Conservation (phyloP, 805 yeast species). For the Cyberlindnera mycetangii region DNA sequence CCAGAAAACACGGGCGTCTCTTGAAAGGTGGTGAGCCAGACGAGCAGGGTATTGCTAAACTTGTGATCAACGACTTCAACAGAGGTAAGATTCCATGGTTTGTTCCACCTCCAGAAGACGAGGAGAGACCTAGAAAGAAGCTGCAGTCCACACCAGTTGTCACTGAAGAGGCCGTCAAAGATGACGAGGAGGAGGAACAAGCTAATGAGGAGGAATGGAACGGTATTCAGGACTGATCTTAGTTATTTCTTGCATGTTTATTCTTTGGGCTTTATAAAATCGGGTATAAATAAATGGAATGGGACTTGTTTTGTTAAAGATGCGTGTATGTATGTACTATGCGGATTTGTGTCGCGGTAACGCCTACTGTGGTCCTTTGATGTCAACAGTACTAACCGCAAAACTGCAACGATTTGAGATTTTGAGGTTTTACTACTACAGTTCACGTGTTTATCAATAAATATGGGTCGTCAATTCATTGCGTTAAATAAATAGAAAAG, state of each 20-base stretch:
- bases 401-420: no score
- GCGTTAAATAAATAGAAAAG: slow-evolving; percentile 13
- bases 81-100: slow-evolving; percentile 99
- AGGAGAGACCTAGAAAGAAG: slow-evolving; percentile 36
- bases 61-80: slow-evolving; percentile 88
- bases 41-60: slow-evolving; percentile 88
- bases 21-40: slow-evolving; percentile 98
- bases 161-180: slow-evolving; percentile 12
- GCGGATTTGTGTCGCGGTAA: background rate
- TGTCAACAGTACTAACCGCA: no score
- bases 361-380: no score
- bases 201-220: slow-evolving; percentile 28
- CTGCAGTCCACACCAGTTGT: slow-evolving; percentile 14
- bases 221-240: slow-evolving; percentile 14
- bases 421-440: background rate
- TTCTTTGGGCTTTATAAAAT: slow-evolving; percentile 1
- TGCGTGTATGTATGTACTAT: background rate
- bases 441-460: background rate
- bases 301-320: background rate
- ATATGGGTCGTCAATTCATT: slow-evolving; percentile 13
- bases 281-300: background rate
- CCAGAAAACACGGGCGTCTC: slow-evolving; percentile 89
- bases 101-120: slow-evolving; percentile 85
- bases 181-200: slow-evolving; percentile 20
- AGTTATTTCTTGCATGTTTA: background rate